These are phyloP conservation scores for Phytophthora capsici DNA, from an alignment of 352 stramenopile genomes.

Conservation along the genomic window DNA sequence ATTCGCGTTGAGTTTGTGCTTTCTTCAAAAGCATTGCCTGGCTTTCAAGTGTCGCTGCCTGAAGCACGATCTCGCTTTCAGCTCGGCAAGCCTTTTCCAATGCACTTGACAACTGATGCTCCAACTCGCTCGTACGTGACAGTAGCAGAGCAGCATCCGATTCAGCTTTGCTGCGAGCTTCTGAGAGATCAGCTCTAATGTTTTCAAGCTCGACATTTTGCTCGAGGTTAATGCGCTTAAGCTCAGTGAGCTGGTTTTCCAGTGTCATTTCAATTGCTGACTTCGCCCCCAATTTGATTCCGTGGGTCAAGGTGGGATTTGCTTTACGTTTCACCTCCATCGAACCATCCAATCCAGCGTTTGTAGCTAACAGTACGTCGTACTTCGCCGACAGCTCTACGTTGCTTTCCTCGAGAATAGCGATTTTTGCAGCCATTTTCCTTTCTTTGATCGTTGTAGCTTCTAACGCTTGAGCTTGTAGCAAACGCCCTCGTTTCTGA, in stretches of 20 bases:
- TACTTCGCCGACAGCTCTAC: constrained; percentile 9
- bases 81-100: not conserved
- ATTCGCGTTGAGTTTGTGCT: constrained; percentile 7
- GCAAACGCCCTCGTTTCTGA: constrained; percentile 47
- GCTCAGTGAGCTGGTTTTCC: constrained; percentile 3
- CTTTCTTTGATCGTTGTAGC: constrained; percentile 12
- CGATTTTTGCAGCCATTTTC: constrained; percentile 13
- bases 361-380: constrained; percentile 7
- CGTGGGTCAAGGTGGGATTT: not conserved
- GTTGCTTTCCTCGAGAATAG: constrained; percentile 24
- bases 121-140: not conserved
- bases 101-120: constrained; percentile 2
- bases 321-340: not conserved
- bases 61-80: not conserved
- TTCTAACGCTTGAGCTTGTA: constrained; percentile 25
- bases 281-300: constrained; percentile 7
- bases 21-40: constrained; percentile 6
- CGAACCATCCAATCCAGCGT: not conserved
- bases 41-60: not conserved
- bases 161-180: not conserved
- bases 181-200: constrained; percentile 1
- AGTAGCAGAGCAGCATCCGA: not conserved
- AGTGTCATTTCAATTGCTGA: constrained; percentile 11
- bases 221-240: constrained; percentile 8
- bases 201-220: constrained; percentile 9